Base-by-base conservation (phyloP, 352 stramenopile species). In the Phytophthora capsici region DNA sequence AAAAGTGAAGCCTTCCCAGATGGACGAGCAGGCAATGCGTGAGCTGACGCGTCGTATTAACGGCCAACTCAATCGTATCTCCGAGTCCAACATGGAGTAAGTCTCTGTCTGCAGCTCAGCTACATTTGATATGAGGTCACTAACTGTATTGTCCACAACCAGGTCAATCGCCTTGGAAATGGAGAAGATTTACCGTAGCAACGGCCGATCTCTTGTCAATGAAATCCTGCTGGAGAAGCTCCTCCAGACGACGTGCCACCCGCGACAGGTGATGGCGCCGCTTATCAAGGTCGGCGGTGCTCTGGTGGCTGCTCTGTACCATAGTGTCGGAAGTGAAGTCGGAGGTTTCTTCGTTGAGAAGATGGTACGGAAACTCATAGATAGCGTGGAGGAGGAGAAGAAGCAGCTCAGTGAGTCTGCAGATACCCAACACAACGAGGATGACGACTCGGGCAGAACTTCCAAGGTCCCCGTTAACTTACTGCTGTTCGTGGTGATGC, bases 1-100 rank as follows among this genome's bases (percentile, higher is more conserved):
- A 25, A 63, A 65, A 38, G 53, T 65, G 13, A 64, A 63, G 19
- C 69, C 78, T 30, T 88, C 75, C 26, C 74, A 82, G 19, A 91
- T 92, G 84, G 82, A 94, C 45, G 84, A 92, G 43, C 78, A 91
- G 56, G 73, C 73, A 12, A 57, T 93, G 43, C 80, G 86, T 0
- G 84, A 93, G 54, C 62, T 95, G 55, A 77, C 77, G 23, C 84
- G 89, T 4, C 75, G 82, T 30, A 71, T 98, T 28, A 97, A 97
- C 63, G 91, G 91, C 20, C 89, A 97, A 58, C 69, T 97, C 6
- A 98, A 97, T 66, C 88, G 91, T 38, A 91, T 98, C 46, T 94
- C 90, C 14, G 92, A 97, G 73, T 84, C 78, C 54, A 97, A 97
- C 60, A 94, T 97, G 76, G 90, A 98, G 76, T 88, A 66, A 50